Evolutionary conservation across 202 grass and related monocot species (phyloP).

Genomic region (Setaria italica): DNA sequence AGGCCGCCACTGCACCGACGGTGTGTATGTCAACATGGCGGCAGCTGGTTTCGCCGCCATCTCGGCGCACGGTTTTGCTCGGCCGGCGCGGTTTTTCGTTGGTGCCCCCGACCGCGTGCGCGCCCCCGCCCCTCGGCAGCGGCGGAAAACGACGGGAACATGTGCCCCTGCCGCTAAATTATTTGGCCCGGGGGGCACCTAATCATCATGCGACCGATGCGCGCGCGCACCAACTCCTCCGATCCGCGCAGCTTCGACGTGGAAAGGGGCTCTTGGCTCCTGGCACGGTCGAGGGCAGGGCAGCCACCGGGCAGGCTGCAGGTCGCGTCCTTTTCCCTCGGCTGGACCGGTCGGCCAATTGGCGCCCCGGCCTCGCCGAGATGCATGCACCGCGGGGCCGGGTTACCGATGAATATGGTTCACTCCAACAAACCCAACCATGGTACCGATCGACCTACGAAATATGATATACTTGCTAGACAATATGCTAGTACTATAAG

Average conservation of each 20-base stretch:
- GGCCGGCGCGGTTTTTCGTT: slow-evolving; percentile 5
- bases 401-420: neutral
- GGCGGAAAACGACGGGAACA: slow-evolving; percentile 28
- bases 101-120: neutral
- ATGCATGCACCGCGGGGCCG: slow-evolving; percentile 22
- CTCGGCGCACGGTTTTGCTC: slow-evolving; percentile 6
- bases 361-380: neutral
- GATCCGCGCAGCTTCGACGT: neutral
- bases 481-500: neutral
- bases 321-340: slow-evolving; percentile 15
- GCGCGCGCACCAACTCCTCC: slow-evolving; percentile 12
- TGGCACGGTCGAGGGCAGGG: slow-evolving; percentile 9
- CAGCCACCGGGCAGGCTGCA: neutral
- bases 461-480: neutral
- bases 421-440: neutral
- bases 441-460: neutral
- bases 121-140: neutral
- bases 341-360: slow-evolving; percentile 17
- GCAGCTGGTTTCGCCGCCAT: slow-evolving; percentile 19
- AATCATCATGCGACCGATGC: slow-evolving; percentile 16
- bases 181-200: neutral
- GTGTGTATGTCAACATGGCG: too few relatives aligned
- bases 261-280: neutral
- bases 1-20: too few relatives aligned
- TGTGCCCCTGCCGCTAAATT: slow-evolving; percentile 19